Evolutionary conservation across 2,329 filamentous ascomycete species (phyloP).

Genomic region (Monilinia vaccinii-corymbosi): DNA sequence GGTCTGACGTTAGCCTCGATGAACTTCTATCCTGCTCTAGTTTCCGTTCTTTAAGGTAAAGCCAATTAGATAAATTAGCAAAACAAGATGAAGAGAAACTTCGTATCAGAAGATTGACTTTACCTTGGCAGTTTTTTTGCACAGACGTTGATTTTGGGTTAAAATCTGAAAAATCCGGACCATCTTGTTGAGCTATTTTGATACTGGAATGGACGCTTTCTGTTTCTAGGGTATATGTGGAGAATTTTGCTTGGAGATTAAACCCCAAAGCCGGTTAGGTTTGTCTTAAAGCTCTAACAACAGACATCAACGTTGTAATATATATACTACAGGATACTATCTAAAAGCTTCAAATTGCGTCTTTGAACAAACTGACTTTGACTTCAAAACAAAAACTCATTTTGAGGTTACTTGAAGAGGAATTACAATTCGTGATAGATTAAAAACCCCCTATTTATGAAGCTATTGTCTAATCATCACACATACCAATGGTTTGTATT

Average conservation of each 20-base stretch:
- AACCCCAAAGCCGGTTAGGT: background rate
- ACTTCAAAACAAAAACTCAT: background rate
- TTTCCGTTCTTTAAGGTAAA: background rate
- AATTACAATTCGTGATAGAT: background rate
- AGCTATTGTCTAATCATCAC: background rate
- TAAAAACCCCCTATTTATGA: background rate
- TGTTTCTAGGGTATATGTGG: background rate
- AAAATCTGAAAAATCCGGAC: background rate
- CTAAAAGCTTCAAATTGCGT: background rate
- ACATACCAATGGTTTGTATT: background rate
- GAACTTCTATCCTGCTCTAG: background rate
- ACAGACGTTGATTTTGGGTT: slow-evolving; percentile 25
- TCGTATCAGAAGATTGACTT: slow-evolving; percentile 3
- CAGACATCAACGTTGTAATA: background rate
- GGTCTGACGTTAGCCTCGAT: background rate
- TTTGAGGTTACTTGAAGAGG: background rate
- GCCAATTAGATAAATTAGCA: background rate
- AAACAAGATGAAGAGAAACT: background rate
- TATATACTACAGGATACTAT: background rate
- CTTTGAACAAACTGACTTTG: background rate
- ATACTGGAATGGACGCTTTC: background rate
- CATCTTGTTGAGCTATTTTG: background rate
- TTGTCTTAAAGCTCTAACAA: background rate
- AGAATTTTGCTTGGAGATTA: background rate
- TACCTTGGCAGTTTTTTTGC: slow-evolving; percentile 9